Percentiles rank a stretch among this genome's conserved stretches.
These are phyloP conservation scores for Phytophthora pisi DNA, from an alignment of 352 stramenopile species.

Conservation along the genomic window DNA sequence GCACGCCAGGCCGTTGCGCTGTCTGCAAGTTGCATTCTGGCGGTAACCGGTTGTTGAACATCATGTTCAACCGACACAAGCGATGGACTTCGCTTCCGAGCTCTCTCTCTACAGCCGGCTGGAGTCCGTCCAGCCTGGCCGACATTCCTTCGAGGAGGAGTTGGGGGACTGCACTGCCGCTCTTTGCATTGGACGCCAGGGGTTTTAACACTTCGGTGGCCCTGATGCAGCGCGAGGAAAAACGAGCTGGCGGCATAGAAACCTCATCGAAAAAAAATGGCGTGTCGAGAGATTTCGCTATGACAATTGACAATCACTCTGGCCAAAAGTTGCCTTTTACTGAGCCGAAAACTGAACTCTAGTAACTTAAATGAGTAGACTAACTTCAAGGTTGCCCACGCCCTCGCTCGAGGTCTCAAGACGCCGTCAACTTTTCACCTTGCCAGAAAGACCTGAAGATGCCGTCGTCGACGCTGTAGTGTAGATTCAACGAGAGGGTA, in stretches of 20 bases:
- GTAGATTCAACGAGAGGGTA: no score
- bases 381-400: neutral
- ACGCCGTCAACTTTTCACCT: no score
- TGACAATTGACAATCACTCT: neutral
- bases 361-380: neutral
- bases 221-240: neutral
- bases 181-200: neutral
- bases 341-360: neutral
- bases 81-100: neutral
- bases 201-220: neutral
- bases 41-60: neutral
- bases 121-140: neutral
- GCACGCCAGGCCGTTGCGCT: neutral
- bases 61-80: neutral
- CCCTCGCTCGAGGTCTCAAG: no score
- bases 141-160: neutral
- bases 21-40: slow-evolving; percentile 4
- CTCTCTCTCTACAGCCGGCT: neutral
- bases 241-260: slow-evolving; percentile 3
- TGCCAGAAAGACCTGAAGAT: no score
- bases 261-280: slow-evolving; percentile 7
- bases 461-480: no score
- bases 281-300: neutral
- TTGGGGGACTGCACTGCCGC: neutral
- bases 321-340: neutral